These are phyloP conservation scores for Saturnispora sanitii DNA, from an alignment of 805 yeast genomes.

Conservation along the genomic window DNA sequence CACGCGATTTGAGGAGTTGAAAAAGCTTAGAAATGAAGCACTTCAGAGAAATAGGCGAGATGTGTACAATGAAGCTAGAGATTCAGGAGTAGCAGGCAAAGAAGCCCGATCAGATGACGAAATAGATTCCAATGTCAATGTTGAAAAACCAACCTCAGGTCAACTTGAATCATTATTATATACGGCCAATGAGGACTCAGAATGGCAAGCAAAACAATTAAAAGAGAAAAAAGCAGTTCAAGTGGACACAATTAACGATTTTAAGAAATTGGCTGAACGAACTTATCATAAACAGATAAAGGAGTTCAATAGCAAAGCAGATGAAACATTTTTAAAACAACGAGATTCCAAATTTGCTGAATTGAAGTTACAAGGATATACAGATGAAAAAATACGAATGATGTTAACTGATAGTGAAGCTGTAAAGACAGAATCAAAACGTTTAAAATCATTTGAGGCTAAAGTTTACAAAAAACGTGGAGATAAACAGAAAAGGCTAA, in stretches of 20 bases:
- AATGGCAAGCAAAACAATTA: constrained; percentile 31
- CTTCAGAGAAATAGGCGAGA: constrained; percentile 10
- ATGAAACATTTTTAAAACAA: constrained; percentile 12
- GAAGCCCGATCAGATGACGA: neutral
- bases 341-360: constrained; percentile 26
- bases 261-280: constrained; percentile 46
- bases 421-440: constrained; percentile 26
- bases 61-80: constrained; percentile 12
- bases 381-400: constrained; percentile 18
- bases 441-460: constrained; percentile 29
- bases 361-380: constrained; percentile 18
- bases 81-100: neutral
- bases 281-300: constrained; percentile 47
- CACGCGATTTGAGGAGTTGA: constrained; percentile 7
- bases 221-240: constrained; percentile 28
- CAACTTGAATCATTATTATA: constrained; percentile 35
- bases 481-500: constrained; percentile 17
- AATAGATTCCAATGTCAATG: neutral
- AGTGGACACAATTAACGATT: constrained; percentile 31
- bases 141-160: constrained; percentile 7
- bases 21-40: constrained; percentile 3
- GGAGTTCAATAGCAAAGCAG: constrained; percentile 18
- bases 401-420: constrained; percentile 29
- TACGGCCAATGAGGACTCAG: constrained; percentile 55
- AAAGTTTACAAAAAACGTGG: constrained; percentile 31